Evolutionary conservation across 106 monocot species (phyloP), one percentile per base, ranked within the genome.

Genomic region (Apostasia shenzhenica): DNA sequence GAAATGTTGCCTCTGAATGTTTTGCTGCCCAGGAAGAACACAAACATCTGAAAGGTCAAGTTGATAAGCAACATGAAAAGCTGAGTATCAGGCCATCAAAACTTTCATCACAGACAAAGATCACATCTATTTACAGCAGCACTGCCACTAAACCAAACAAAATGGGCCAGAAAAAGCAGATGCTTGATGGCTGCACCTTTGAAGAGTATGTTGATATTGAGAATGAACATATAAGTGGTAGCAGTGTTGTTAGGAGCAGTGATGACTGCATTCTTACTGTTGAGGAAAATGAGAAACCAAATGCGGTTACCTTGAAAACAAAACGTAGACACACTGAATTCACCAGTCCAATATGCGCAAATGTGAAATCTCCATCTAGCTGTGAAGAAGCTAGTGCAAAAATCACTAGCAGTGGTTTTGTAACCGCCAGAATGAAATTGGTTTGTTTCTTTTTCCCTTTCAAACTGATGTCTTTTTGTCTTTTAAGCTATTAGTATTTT

Each of bases 401-500:
- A 57, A 67, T 11, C 38, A 38, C 68, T 55, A 63, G 72, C 54
- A 77, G 72, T 81, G 81, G 79, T 57, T 99, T 99, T 76, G 85
- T 90, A 5, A 90, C 92, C 61, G 97, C 97, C 77, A 89, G 80
- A 74, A 52, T 75, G 79, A 99, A 92, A 83, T 66, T 92, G 93
- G 97, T 93, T 26, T 26, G 83, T 41, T 68, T 66, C 0, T 72
- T 67, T 26, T 64, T 64, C n/a, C 26, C 14, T 42, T 63, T 13
- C 37, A 26, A 48, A 48, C 14, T 48, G 65, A 65, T 65, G 14
- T 13, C 48, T 7, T 48, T 48, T 48, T 26, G 26, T 62, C n/a
- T 4, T 62, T 62, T 39, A 13, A 13, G 12, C 5, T 62, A 26
- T 26, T 26, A 26, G 26, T 26, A 26, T 26, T 26, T 26, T 26